phyloP scores from a whole-genome alignment of 1,139 yeast genomes.

The Lodderomyces orthopsilosis region DNA sequence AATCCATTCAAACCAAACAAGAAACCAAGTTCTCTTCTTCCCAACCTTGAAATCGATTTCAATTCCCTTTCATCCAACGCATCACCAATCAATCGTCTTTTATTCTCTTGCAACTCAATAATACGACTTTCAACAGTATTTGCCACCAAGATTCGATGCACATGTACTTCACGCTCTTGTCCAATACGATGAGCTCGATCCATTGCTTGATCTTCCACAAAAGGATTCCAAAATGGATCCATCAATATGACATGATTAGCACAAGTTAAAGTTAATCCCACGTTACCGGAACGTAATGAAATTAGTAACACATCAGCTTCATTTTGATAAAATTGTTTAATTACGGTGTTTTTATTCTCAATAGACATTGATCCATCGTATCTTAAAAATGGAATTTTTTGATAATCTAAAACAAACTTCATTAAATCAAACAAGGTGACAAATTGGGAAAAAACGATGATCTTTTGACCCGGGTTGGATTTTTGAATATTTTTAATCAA shows the following conservation, averaged over 20 bases:
- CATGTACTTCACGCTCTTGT: conserved; percentile 70
- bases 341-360: conserved; percentile 57
- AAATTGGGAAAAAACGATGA: conserved; percentile 83
- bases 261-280: conserved; percentile 87
- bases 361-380: conserved; percentile 84
- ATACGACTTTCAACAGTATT: conserved; percentile 86
- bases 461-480: conserved; percentile 53
- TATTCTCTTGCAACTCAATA: conserved; percentile 67
- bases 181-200: conserved; percentile 95
- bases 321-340: conserved; percentile 61
- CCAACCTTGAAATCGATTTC: conserved; percentile 61
- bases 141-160: conserved; percentile 64
- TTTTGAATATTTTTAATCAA: conserved; percentile 41
- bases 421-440: conserved; percentile 73
- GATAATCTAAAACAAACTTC: conserved; percentile 50
- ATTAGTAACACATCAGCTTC: conserved; percentile 57
- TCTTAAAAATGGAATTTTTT: conserved; percentile 51
- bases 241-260: conserved; percentile 87
- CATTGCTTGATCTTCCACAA: conserved; percentile 93
- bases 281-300: conserved; percentile 88
- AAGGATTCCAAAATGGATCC: conserved; percentile 98
- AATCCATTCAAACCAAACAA: conserved; percentile 66
- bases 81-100: conserved; percentile 70
- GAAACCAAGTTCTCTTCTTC: conserved; percentile 70
- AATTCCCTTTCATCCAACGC: conserved; percentile 76